Conservation (phyloP, 169 alveolate species). For the Plasmodium malariae region DNA sequence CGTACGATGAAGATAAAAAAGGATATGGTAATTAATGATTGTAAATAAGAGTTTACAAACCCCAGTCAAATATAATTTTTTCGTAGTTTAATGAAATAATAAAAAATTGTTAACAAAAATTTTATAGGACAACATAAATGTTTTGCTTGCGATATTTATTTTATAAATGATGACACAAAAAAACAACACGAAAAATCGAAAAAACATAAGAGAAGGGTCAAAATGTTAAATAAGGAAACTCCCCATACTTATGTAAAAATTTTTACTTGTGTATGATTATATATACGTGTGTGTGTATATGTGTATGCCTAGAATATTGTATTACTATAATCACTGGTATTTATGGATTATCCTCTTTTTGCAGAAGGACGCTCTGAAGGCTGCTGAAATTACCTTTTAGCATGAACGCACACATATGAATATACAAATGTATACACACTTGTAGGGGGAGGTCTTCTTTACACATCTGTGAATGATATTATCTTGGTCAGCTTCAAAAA, state of each 20-base stretch:
- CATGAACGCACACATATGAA: not conserved
- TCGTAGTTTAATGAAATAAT: not conserved
- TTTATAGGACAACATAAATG: conserved; percentile 80
- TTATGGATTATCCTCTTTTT: not conserved
- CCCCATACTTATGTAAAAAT: conserved; percentile 61
- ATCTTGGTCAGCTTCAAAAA: conserved; percentile 51
- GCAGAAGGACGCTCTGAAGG: conserved; percentile 66
- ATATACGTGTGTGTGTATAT: not conserved
- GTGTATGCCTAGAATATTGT: not conserved
- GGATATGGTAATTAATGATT: conserved; percentile 54
- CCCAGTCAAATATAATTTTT: not conserved
- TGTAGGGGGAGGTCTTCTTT: not conserved
- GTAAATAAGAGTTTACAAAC: not conserved
- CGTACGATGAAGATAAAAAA: conserved; percentile 68
- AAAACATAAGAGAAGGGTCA: conserved; percentile 83
- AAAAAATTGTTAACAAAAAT: conserved; percentile 6
- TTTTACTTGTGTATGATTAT: not conserved
- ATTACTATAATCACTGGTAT: not conserved
- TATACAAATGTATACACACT: not conserved
- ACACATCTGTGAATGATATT: conserved; percentile 34
- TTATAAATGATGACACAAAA: conserved; percentile 79
- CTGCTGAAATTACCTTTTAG: conserved; percentile 72
- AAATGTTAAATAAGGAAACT: conserved; percentile 57
- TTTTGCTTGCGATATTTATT: conserved; percentile 85
- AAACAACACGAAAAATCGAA: conserved; percentile 81